These are phyloP conservation scores for Macrolepiota fuliginosa DNA, from an alignment of 768 basidiomycete species.

Conservation along the genomic window DNA sequence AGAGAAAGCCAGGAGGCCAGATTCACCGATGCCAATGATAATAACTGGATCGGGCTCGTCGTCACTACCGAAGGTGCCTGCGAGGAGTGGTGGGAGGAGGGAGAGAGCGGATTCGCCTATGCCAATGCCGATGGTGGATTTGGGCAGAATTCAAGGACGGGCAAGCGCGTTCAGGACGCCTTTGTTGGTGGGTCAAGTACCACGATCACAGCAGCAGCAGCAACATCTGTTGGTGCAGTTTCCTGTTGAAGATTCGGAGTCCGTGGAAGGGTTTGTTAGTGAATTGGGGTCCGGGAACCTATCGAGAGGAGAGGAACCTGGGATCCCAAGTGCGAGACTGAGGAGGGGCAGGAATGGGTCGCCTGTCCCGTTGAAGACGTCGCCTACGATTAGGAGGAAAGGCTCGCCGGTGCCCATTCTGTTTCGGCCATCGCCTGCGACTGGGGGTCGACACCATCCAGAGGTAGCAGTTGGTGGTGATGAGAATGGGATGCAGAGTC, in stretches of 20 bases:
- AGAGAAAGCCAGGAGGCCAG: neutral
- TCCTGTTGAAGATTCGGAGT: too few species aligned
- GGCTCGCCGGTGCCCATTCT: conserved; percentile 9
- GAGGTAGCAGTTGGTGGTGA: neutral
- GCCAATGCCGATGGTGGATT: neutral
- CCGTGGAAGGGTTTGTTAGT: too few species aligned
- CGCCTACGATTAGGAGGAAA: neutral
- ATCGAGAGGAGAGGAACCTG: neutral
- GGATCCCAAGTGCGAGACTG: neutral
- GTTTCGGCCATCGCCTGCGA: neutral
- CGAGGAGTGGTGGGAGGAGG: neutral
- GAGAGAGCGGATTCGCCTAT: conserved; percentile 8
- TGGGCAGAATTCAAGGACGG: neutral
- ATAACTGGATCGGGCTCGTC: neutral
- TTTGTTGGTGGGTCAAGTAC: neutral
- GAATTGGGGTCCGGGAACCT: too few species aligned
- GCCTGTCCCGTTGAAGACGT: neutral
- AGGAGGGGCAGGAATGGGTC: neutral
- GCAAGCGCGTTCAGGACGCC: neutral
- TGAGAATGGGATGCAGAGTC: neutral
- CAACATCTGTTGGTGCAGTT: too few species aligned
- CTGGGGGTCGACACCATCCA: neutral
- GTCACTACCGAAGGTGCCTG: neutral
- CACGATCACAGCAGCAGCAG: neutral
- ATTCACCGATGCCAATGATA: neutral